These are phyloP conservation scores for Rosa multiflora DNA, from an alignment of 306 rosid genomes.

Conservation along the genomic window DNA sequence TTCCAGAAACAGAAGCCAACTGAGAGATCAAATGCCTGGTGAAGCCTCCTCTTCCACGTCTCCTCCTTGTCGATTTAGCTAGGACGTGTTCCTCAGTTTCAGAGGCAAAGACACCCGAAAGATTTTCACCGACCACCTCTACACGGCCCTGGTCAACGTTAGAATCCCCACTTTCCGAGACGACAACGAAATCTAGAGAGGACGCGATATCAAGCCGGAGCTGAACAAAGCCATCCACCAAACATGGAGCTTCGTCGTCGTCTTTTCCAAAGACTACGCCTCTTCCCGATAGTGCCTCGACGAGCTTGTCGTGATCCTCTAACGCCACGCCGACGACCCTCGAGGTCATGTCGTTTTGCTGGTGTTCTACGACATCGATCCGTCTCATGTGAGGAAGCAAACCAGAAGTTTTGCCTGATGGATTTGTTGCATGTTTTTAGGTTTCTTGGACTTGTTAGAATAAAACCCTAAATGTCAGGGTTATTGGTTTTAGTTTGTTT, in stretches of 20 bases:
- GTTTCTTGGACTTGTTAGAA: too few relatives aligned
- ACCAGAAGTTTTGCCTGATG: background rate
- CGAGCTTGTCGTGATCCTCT: slow-evolving; percentile 2
- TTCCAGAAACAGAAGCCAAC: too few relatives aligned
- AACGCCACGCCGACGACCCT: too few relatives aligned
- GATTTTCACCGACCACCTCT: background rate
- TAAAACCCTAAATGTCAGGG: too few relatives aligned
- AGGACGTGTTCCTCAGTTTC: slow-evolving; percentile 10
- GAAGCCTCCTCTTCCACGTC: background rate
- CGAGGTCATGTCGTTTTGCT: background rate
- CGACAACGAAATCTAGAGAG: background rate
- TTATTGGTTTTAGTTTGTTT: too few relatives aligned
- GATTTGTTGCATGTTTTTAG: too few relatives aligned
- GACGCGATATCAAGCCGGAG: background rate
- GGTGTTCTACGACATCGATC: background rate
- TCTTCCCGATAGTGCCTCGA: slow-evolving; percentile 9
- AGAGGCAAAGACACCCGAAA: background rate
- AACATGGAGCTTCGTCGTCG: background rate
- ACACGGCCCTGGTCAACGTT: background rate
- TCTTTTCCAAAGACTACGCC: background rate
- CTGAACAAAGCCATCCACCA: background rate
- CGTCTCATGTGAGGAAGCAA: background rate
- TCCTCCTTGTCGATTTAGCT: too few relatives aligned
- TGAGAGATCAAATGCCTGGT: too few relatives aligned
- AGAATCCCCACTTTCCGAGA: background rate